Conservation (phyloP, 2,329 filamentous ascomycete genomes). For the Aspergillus aculeatus region DNA sequence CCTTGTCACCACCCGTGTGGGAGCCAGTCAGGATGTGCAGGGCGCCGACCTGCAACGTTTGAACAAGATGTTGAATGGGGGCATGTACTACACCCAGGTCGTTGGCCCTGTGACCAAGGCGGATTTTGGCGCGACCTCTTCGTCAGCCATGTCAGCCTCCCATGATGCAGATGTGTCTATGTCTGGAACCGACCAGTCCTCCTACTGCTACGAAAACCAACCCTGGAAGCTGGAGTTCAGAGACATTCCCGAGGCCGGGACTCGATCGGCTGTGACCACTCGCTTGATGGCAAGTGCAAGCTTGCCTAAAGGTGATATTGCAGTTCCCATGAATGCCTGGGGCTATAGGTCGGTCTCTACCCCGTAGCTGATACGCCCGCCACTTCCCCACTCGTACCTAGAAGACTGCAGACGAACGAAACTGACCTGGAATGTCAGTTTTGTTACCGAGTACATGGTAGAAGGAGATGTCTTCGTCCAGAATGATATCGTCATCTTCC, state of each 20-base stretch:
- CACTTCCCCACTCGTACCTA: conserved; percentile 5
- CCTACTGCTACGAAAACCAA: conserved; percentile 39
- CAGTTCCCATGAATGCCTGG: conserved; percentile 51
- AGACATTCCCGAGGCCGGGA: conserved; percentile 53
- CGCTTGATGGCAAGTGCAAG: conserved; percentile 52
- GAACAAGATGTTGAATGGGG: conserved; percentile 49
- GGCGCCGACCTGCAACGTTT: conserved; percentile 45
- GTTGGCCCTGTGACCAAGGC: conserved; percentile 45
- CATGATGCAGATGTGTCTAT: conserved; percentile 36
- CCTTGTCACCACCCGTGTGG: conserved; percentile 38
- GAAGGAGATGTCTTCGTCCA: conserved; percentile 59
- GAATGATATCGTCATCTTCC: conserved; percentile 56
- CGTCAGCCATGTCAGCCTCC: conserved; percentile 5
- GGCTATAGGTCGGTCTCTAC: conserved; percentile 52
- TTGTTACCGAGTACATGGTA: conserved; percentile 57
- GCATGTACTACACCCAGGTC: conserved; percentile 56
- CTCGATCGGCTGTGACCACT: conserved; percentile 53
- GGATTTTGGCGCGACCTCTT: conserved; percentile 32
- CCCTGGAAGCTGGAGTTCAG: conserved; percentile 49
- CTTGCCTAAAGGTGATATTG: conserved; percentile 51
- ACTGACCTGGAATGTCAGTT: conserved; percentile 40
- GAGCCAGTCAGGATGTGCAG: conserved; percentile 47
- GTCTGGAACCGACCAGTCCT: conserved; percentile 26
- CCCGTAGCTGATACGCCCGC: background rate
- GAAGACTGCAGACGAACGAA: background rate